Base-by-base conservation (phyloP, 2,329 filamentous ascomycete genomes). In the Myrmaecium sp. region DNA sequence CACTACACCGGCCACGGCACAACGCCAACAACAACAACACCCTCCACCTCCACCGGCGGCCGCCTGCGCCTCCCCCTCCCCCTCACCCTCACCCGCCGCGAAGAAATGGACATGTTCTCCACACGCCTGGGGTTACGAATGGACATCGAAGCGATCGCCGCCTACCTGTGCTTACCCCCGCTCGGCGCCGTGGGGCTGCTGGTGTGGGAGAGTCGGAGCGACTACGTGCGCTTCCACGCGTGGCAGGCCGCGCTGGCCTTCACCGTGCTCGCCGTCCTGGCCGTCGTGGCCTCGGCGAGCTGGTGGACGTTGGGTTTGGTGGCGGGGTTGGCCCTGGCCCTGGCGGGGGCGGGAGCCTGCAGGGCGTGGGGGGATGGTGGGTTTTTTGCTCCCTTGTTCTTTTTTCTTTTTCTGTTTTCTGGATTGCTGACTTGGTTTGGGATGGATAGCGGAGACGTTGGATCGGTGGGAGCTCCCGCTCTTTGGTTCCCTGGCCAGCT, bases 201-300 rank as follows among this genome's bases (percentile, higher is more conserved):
- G 38, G 67, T 95, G 23, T 49, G 86, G 35, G 89, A 98, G 63
- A 72, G 84, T 46, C 89, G 93, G 60, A 94, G 83, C 46, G 89
- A 98, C 55, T 98, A 93, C 52, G 89, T 98, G 30, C 69, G 89
- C 36, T 95, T 95, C 41, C 89, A 98, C 52, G 89, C 89, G 5
- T 98, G 89, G 86, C 89, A 98, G 55, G 80, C 78, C 5, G 74
- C 76, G 36, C 61, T 93, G 42, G 53, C 92, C 3, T 94, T 93
- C 50, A 76, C 79, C 1, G 67, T 67, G 25, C 48, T 70, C 20
- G 69, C 70, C 38, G 61, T 92, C 27, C 39, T 94, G 14, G 86
- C 95, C 47, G 64, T 95, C 19, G 57, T 95, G 21, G 75, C 35
- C 51, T 81, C 6, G 64, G 64, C 13, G 86, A 98, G 47, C 34